These are phyloP conservation scores for Hericium alpestre DNA, from an alignment of 768 basidiomycete species.

Conservation along the genomic window DNA sequence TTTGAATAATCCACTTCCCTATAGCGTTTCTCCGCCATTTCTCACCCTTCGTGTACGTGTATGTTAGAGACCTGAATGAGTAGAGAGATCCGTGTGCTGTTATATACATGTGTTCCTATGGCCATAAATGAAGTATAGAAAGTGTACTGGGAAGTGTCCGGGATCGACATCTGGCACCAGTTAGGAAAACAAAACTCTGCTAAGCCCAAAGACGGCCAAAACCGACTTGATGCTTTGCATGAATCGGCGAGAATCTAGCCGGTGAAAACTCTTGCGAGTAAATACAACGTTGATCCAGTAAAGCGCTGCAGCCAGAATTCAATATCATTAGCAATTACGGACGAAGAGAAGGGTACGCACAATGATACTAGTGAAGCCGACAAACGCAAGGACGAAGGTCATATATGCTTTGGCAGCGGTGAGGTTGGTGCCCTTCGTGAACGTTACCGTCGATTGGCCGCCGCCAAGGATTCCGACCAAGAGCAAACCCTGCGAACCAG, in stretches of 20 bases:
- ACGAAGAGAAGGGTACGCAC: constrained; percentile 20
- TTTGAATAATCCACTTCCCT: not conserved
- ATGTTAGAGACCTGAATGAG: not conserved
- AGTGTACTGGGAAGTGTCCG: too few relatives aligned
- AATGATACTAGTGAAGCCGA: constrained; percentile 65
- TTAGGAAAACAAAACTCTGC: not conserved
- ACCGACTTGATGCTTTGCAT: too few relatives aligned
- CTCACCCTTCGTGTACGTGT: not conserved
- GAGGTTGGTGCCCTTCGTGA: constrained; percentile 34
- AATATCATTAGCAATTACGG: constrained; percentile 8
- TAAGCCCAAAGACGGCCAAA: too few relatives aligned
- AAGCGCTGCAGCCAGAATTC: constrained; percentile 33
- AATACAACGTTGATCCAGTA: constrained; percentile 46
- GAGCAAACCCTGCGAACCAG: constrained; percentile 44
- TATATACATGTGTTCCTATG: not conserved
- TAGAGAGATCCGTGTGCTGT: not conserved
- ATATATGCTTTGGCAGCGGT: constrained; percentile 66
- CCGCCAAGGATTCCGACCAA: constrained; percentile 60
- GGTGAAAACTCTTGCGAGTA: constrained; percentile 40
- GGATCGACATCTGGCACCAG: not conserved
- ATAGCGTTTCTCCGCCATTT: too few relatives aligned
- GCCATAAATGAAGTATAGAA: not conserved
- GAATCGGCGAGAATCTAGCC: constrained; percentile 20
- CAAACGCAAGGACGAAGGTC: constrained; percentile 71
- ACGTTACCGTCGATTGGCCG: constrained; percentile 48